A percentile compares a stretch with the other conserved stretches of the same genome.
Evolutionary conservation across 345 rosid species (phyloP).

Genomic region (Nasturtium officinale): DNA sequence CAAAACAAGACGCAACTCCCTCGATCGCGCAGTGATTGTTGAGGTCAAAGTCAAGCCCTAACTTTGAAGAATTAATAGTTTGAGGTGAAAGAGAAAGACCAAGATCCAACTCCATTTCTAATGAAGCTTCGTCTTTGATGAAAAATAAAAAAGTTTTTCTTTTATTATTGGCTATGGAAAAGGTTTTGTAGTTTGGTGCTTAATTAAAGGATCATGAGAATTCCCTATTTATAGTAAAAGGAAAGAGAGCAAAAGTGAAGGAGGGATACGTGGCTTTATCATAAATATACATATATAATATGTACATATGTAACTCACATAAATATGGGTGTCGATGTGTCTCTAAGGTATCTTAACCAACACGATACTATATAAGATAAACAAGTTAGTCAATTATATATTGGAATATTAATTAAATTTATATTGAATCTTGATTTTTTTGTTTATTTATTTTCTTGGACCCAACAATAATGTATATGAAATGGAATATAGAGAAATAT

Average conservation of each 20-base stretch:
- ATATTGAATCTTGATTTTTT: slow-evolving; percentile 6
- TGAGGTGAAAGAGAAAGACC: slow-evolving; percentile 41
- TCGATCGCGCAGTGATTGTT: slow-evolving; percentile 26
- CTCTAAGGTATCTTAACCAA: slow-evolving; percentile 27
- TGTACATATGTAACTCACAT: neutral
- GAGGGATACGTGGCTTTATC: slow-evolving; percentile 30
- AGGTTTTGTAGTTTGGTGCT: slow-evolving; percentile 5
- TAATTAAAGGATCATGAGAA: slow-evolving; percentile 22
- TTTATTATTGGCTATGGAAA: slow-evolving; percentile 33
- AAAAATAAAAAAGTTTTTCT: slow-evolving; percentile 14
- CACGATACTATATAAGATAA: slow-evolving; percentile 20
- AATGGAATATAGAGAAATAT: too few relatives aligned
- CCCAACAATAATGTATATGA: neutral
- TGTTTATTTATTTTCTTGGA: neutral
- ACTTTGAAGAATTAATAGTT: slow-evolving; percentile 9
- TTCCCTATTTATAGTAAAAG: slow-evolving; percentile 34
- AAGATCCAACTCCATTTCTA: slow-evolving; percentile 40
- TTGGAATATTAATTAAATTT: neutral
- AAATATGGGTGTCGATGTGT: slow-evolving; percentile 19
- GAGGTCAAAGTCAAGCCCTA: slow-evolving; percentile 36
- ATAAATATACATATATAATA: neutral
- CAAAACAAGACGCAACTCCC: slow-evolving; percentile 6
- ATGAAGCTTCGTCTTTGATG: slow-evolving; percentile 25
- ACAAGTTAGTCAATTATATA: slow-evolving; percentile 6
- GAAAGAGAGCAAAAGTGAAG: slow-evolving; percentile 22